Evolutionary conservation across 1,284 basidiomycete genomes (phyloP).

Genomic region (Paramarasmius palmivorus): DNA sequence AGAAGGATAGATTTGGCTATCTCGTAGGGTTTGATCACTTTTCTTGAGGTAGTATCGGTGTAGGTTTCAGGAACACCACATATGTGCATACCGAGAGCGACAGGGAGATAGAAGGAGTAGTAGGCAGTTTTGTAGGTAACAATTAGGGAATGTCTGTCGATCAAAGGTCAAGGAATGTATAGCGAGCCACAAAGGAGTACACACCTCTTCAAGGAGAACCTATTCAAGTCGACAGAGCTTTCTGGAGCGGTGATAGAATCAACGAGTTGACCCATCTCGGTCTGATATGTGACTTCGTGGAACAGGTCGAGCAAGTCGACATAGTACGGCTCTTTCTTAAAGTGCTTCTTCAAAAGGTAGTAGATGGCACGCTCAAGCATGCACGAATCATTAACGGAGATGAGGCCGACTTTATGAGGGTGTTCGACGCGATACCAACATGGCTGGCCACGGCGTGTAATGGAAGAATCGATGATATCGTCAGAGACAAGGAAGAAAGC

Average conservation of each 20-base stretch:
- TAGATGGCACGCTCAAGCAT: slow-evolving; percentile 97
- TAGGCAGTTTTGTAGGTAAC: slow-evolving; percentile 98
- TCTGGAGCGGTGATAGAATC: slow-evolving; percentile 96
- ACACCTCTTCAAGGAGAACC: slow-evolving; percentile 86
- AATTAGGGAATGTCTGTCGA: slow-evolving; percentile 82
- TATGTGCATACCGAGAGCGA: slow-evolving; percentile 90
- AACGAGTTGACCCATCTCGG: slow-evolving; percentile 94
- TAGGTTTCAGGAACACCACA: slow-evolving; percentile 66
- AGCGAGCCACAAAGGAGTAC: slow-evolving; percentile 18
- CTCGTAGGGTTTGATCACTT: slow-evolving; percentile 63
- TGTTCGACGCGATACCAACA: slow-evolving; percentile 83
- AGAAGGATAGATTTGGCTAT: slow-evolving; percentile 84
- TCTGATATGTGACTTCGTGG: slow-evolving; percentile 92
- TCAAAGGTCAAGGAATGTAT: background rate
- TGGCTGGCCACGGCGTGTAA: slow-evolving; percentile 95
- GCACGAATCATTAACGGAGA: slow-evolving; percentile 97
- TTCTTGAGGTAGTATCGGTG: slow-evolving; percentile 24
- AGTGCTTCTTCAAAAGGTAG: slow-evolving; percentile 86
- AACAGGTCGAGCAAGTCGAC: slow-evolving; percentile 90
- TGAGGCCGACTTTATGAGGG: slow-evolving; percentile 69
- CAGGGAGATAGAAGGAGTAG: slow-evolving; percentile 99
- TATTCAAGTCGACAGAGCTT: slow-evolving; percentile 82
- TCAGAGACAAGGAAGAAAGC: slow-evolving; percentile 98
- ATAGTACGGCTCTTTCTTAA: slow-evolving; percentile 83
- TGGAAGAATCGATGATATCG: slow-evolving; percentile 96